Percentiles rank a stretch among this genome's conserved stretches.
Evolutionary conservation across 208 protist species (phyloP).

Genomic region (Trypanosoma brucei): DNA sequence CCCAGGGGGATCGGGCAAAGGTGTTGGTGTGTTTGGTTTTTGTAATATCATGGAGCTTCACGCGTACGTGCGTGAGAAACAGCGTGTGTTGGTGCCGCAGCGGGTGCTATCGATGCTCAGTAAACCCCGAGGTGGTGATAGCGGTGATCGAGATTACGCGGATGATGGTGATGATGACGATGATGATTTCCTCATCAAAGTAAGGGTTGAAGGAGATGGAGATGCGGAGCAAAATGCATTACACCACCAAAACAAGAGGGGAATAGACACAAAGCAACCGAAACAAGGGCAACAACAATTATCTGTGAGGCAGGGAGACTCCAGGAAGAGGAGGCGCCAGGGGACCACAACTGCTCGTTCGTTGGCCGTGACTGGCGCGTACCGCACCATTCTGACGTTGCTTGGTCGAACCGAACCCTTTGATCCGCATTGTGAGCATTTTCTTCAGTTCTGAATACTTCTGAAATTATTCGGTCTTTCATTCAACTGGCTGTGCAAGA

Average conservation of each 20-base stretch:
- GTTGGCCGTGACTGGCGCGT: constrained; percentile 49
- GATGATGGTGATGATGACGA: constrained; percentile 33
- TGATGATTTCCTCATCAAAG: constrained; percentile 69
- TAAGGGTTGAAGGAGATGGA: constrained; percentile 29
- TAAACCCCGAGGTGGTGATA: constrained; percentile 17
- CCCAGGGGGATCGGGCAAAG: constrained; percentile 23
- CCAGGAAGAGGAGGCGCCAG: constrained; percentile 7
- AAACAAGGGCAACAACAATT: not conserved
- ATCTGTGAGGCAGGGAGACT: not conserved
- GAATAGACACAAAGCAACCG: not conserved
- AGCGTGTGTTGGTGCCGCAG: constrained; percentile 51
- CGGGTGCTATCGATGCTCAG: constrained; percentile 44
- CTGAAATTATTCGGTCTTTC: not conserved
- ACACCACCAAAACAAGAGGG: not conserved
- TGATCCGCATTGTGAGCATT: constrained; percentile 44
- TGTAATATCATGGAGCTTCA: constrained; percentile 48
- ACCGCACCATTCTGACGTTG: constrained; percentile 47
- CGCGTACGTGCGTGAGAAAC: constrained; percentile 20
- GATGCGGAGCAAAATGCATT: not conserved
- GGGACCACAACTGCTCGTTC: constrained; percentile 7
- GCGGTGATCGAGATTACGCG: constrained; percentile 15
- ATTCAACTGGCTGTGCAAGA: not conserved
- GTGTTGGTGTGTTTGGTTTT: constrained; percentile 61
- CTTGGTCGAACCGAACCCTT: constrained; percentile 65
- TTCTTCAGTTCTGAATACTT: constrained; percentile 58